Percentiles rank a stretch among this genome's conserved stretches.
Evolutionary conservation across 352 stramenopile species (phyloP).

Genomic region (Phytophthora sp.): DNA sequence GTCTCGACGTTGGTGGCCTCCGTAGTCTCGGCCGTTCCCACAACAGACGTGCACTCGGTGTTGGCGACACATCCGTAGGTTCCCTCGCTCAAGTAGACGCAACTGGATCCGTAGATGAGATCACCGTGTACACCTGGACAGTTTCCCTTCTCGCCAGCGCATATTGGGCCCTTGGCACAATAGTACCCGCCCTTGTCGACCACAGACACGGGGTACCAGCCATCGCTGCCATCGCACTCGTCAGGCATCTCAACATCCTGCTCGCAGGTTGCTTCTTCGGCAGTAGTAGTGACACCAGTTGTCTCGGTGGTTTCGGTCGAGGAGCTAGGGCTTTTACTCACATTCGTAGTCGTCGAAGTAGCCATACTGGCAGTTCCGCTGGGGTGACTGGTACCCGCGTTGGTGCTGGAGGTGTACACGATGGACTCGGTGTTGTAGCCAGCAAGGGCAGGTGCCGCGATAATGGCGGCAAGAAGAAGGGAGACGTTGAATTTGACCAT

Average conservation of each 20-base stretch:
- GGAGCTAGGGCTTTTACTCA: constrained; percentile 3
- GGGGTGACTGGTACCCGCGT: neutral
- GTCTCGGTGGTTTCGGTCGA: neutral
- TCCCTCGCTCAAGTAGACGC: constrained; percentile 22
- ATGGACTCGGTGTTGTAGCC: neutral
- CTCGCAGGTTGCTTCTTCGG: constrained; percentile 11
- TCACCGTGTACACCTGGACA: constrained; percentile 35
- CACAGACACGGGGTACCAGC: constrained; percentile 45
- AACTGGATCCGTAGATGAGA: constrained; percentile 35
- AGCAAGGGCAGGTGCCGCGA: constrained; percentile 17
- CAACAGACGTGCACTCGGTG: constrained; percentile 18
- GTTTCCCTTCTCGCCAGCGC: constrained; percentile 20
- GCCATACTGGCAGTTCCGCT: constrained; percentile 6
- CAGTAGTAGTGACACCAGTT: constrained; percentile 9
- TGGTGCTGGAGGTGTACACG: constrained; percentile 19
- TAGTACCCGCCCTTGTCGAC: constrained; percentile 33
- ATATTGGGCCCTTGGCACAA: constrained; percentile 42
- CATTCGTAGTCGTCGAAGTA: neutral
- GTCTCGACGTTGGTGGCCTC: neutral
- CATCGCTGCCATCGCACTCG: constrained; percentile 35
- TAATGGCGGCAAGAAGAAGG: constrained; percentile 30
- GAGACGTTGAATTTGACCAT: constrained; percentile 51
- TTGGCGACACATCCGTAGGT: constrained; percentile 40
- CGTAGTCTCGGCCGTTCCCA: constrained; percentile 3
- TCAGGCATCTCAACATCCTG: constrained; percentile 26